phyloP scores from a whole-genome alignment of 257 asterid species.

The Verbascum thapsus region DNA sequence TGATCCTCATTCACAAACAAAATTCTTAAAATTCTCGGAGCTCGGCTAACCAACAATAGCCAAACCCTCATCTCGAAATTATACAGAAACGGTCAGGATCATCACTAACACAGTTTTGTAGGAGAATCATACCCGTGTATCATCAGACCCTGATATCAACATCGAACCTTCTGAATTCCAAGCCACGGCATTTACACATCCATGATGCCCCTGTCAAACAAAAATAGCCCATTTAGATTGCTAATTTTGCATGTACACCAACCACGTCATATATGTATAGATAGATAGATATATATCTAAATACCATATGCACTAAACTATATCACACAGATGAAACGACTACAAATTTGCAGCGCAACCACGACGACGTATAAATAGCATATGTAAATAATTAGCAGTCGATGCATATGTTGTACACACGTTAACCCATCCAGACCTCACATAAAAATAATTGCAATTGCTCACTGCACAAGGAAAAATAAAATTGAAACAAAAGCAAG shows the following conservation, averaged over 20 bases:
- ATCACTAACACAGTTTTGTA: conserved; percentile 2
- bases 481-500: not conserved
- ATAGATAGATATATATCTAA: not conserved
- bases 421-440: not conserved
- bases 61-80: no score
- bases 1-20: no score
- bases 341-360: conserved; percentile 21
- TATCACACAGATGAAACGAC: conserved; percentile 26
- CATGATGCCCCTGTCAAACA: conserved; percentile 77
- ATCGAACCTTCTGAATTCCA: conserved; percentile 93
- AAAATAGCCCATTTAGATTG: conserved; percentile 26
- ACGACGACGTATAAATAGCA: not conserved
- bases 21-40: no score
- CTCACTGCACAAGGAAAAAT: not conserved
- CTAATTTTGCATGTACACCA: conserved; percentile 9
- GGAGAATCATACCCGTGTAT: conserved; percentile 83
- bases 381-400: not conserved
- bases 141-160: conserved; percentile 96
- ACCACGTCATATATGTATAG: conserved; percentile 14
- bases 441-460: not conserved
- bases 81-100: no score
- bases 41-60: no score
- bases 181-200: conserved; percentile 92
- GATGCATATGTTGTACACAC: conserved; percentile 19
- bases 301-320: conserved; percentile 8